phyloP scores from a whole-genome alignment of 495 filamentous ascomycete genomes.

The Lasiosphaeria hispida region DNA sequence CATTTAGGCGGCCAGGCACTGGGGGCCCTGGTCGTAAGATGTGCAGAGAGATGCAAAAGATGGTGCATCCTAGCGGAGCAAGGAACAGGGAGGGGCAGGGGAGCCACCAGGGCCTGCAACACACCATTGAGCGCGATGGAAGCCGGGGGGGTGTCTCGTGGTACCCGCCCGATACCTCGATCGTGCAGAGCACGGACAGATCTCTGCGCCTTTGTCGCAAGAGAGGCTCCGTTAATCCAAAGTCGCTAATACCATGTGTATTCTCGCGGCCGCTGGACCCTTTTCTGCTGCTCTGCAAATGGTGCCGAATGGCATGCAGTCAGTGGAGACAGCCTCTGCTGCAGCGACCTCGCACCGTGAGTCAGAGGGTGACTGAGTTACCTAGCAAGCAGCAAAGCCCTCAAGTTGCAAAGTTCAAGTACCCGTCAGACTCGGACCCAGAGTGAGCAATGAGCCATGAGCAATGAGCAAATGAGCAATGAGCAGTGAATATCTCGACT shows the following conservation, averaged over 20 bases:
- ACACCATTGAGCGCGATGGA: conserved; percentile 10
- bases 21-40: conserved; percentile 17
- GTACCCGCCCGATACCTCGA: conserved; percentile 29
- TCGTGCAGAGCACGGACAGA: conserved; percentile 22
- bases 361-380: conserved; percentile 11
- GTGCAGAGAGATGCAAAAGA: neutral
- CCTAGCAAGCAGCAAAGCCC: neutral
- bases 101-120: conserved; percentile 21
- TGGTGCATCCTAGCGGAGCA: conserved; percentile 14
- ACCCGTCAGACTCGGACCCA: too few relatives aligned
- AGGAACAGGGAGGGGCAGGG: conserved; percentile 15
- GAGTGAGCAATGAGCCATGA: too few relatives aligned
- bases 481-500: too few relatives aligned
- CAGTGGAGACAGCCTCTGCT: conserved; percentile 12
- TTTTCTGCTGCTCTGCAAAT: conserved; percentile 5
- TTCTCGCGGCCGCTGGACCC: conserved; percentile 11
- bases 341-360: conserved; percentile 16
- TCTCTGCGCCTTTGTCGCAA: conserved; percentile 12
- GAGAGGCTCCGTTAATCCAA: conserved; percentile 13
- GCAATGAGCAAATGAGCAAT: too few relatives aligned
- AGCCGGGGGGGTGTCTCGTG: conserved; percentile 14
- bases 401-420: neutral
- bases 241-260: conserved; percentile 10
- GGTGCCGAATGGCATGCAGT: conserved; percentile 10
- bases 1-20: conserved; percentile 6